Conservation (phyloP, 129 eudicot genomes). For the Silybum marianum region DNA sequence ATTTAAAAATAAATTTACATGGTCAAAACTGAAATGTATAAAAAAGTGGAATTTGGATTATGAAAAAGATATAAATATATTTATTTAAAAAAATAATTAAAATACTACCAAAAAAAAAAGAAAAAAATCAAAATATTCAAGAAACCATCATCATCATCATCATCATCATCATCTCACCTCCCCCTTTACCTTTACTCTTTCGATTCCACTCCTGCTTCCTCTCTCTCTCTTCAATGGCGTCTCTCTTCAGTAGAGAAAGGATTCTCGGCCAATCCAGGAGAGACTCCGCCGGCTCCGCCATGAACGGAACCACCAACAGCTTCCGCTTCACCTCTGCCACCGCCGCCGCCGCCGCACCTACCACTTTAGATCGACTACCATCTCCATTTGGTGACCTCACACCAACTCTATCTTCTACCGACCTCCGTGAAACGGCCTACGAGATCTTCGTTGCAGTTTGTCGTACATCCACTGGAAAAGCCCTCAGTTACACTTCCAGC, state of each 20-base stretch:
- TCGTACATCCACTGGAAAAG: constrained; percentile 83
- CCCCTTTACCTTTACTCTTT: constrained; percentile 11
- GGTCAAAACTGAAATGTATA: constrained; percentile 1
- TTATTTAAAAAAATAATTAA: neutral
- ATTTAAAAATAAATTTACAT: neutral
- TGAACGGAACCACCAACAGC: constrained; percentile 35
- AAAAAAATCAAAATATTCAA: neutral
- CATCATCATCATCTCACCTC: constrained; percentile 25
- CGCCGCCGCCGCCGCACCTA: constrained; percentile 25
- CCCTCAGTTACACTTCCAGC: constrained; percentile 60
- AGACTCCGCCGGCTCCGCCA: constrained; percentile 43
- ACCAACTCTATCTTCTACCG: constrained; percentile 59
- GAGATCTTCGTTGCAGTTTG: constrained; percentile 92
- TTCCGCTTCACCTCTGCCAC: constrained; percentile 41
- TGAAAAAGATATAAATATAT: neutral
- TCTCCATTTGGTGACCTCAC: constrained; percentile 83
- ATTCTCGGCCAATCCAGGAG: constrained; percentile 62
- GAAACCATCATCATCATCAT: neutral
- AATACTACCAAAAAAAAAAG: constrained; percentile 3
- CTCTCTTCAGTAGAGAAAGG: constrained; percentile 83
- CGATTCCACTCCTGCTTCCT: constrained; percentile 9
- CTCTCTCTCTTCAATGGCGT: constrained; percentile 77
- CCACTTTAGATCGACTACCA: constrained; percentile 46
- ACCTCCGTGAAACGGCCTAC: constrained; percentile 89
- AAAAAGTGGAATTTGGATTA: neutral